Percentiles rank a stretch among this genome's conserved stretches.
phyloP scores from a whole-genome alignment of 768 basidiomycete species.

The Boletus rufocinnamomeus region DNA sequence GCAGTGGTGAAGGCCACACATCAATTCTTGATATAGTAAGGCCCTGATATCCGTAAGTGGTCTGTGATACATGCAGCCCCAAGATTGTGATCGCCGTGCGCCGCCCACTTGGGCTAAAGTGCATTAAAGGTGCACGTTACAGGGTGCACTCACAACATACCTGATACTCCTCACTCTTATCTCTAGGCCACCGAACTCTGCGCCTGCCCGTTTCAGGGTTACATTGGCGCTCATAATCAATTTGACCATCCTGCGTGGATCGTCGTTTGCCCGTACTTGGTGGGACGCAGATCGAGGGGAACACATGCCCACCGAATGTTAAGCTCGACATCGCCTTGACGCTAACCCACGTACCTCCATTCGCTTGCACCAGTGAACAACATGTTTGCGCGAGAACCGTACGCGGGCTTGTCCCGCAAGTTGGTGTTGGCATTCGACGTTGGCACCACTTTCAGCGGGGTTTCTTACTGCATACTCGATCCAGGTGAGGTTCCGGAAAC shows the following conservation, averaged over 20 bases:
- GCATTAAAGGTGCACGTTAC: background rate
- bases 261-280: background rate
- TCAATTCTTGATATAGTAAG: constrained; percentile 3
- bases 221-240: background rate
- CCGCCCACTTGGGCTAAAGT: background rate
- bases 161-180: background rate
- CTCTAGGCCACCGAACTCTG: background rate
- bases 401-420: constrained; percentile 35
- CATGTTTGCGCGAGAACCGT: constrained; percentile 36
- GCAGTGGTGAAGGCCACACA: background rate
- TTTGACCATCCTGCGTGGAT: background rate
- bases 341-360: background rate
- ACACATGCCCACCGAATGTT: constrained; percentile 7
- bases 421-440: constrained; percentile 34
- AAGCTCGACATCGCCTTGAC: background rate
- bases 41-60: no score
- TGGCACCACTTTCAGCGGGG: constrained; percentile 41
- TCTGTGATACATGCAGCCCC: background rate
- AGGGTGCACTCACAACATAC: constrained; percentile 3
- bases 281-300: background rate
- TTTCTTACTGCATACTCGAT: constrained; percentile 42
- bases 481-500: constrained; percentile 32
- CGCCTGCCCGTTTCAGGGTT: background rate
- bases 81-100: background rate
- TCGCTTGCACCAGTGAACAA: background rate